These are phyloP conservation scores for Fonsecaea pedrosoi DNA, from an alignment of 2,329 filamentous ascomycete genomes.

Conservation along the genomic window DNA sequence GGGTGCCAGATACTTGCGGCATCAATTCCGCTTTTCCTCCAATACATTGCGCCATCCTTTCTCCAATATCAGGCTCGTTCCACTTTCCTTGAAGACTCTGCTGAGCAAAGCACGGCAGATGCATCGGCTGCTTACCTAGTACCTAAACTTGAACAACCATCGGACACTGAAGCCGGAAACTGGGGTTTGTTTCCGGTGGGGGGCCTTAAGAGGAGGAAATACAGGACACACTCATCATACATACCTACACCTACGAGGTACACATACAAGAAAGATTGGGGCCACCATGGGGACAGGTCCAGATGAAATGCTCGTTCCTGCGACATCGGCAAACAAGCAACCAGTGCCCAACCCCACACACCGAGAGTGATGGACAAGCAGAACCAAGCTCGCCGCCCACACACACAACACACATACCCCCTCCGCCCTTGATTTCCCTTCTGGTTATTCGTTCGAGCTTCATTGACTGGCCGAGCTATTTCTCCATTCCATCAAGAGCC, in stretches of 20 bases:
- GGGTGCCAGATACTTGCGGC: neutral
- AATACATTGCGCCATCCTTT: neutral
- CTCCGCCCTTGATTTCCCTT: neutral
- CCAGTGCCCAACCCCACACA: neutral
- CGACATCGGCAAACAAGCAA: constrained; percentile 1
- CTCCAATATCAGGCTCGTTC: neutral
- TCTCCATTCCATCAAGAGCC: neutral
- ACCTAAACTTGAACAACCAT: too few relatives aligned
- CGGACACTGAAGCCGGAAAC: too few relatives aligned
- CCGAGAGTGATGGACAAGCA: too few relatives aligned
- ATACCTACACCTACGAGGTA: constrained; percentile 11
- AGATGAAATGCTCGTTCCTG: too few relatives aligned
- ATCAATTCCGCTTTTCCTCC: neutral
- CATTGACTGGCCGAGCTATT: neutral
- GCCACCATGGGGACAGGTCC: too few relatives aligned
- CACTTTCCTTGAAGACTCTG: neutral
- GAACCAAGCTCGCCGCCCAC: too few relatives aligned
- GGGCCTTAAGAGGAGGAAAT: too few relatives aligned
- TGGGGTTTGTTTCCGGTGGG: neutral
- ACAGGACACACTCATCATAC: too few relatives aligned
- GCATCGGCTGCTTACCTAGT: neutral
- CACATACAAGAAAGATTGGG: constrained; percentile 19
- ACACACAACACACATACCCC: neutral
- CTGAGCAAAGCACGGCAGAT: neutral
- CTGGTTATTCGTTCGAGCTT: constrained; percentile 11